Conservation (phyloP, 805 yeast species). For the Saccharomycopsis sp. region DNA sequence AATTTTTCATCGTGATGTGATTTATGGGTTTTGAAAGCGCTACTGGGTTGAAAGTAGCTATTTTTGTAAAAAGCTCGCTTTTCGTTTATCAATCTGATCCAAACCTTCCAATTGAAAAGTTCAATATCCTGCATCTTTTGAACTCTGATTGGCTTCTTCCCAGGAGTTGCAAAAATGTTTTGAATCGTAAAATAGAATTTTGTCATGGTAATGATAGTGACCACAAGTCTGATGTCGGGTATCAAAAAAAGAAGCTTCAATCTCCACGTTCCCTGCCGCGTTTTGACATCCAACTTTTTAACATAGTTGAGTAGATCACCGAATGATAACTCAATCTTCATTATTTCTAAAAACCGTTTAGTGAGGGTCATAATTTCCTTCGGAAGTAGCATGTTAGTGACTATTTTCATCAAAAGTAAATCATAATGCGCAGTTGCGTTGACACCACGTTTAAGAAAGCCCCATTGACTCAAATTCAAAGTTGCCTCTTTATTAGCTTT, state of each 20-base stretch:
- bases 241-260: conserved; percentile 26
- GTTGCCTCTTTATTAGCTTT: conserved; percentile 13
- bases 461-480: conserved; percentile 12
- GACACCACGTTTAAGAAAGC: neutral
- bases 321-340: conserved; percentile 17
- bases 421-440: conserved; percentile 24
- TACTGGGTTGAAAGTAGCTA: conserved; percentile 1
- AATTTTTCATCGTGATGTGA: conserved; percentile 24
- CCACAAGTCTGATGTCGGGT: conserved; percentile 24
- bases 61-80: neutral
- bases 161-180: neutral
- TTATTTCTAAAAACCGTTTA: conserved; percentile 25
- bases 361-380: conserved; percentile 39
- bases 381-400: conserved; percentile 42
- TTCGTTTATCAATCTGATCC: conserved; percentile 14
- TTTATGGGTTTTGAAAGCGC: conserved; percentile 8
- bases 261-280: too few species aligned
- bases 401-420: conserved; percentile 36
- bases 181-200: conserved; percentile 24
- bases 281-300: neutral
- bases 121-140: neutral
- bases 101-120: conserved; percentile 15
- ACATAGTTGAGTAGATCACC: neutral
- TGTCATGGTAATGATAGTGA: conserved; percentile 17
- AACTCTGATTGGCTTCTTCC: neutral